phyloP scores from a whole-genome alignment of 768 basidiomycete genomes.

The Lyophyllum semitale region DNA sequence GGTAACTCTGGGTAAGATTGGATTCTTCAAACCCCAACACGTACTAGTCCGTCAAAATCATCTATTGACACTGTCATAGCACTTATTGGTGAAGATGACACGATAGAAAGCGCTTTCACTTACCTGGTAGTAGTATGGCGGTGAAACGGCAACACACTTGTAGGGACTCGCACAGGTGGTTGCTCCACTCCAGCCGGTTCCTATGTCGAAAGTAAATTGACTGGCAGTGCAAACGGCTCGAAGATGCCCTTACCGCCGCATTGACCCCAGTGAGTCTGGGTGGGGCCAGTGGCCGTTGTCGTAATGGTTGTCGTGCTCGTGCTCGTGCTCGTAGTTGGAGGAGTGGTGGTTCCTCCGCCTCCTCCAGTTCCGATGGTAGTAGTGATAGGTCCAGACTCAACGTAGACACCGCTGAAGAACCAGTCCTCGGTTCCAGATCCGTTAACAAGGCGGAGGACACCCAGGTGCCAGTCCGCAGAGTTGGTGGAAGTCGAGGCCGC shows the following conservation, averaged over 20 bases:
- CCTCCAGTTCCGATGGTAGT: slow-evolving; percentile 42
- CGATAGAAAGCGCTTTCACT: slow-evolving; percentile 6
- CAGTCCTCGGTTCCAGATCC: slow-evolving; percentile 51
- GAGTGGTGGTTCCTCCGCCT: slow-evolving; percentile 21
- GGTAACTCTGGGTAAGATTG: too few relatives aligned
- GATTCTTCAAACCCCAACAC: neutral
- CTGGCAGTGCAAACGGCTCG: neutral
- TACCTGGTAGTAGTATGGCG: slow-evolving; percentile 59
- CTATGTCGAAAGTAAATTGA: slow-evolving; percentile 17
- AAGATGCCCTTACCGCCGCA: slow-evolving; percentile 43
- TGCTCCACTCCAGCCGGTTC: slow-evolving; percentile 47
- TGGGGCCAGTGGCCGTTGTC: slow-evolving; percentile 36
- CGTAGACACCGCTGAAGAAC: slow-evolving; percentile 62
- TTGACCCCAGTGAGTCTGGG: slow-evolving; percentile 50
- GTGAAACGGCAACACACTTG: slow-evolving; percentile 48
- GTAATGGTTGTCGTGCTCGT: slow-evolving; percentile 25
- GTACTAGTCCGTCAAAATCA: neutral
- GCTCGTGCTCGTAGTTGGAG: slow-evolving; percentile 37
- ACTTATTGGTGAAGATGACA: neutral
- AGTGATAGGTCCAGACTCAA: slow-evolving; percentile 58
- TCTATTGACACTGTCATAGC: slow-evolving; percentile 23
- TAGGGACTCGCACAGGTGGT: slow-evolving; percentile 43
- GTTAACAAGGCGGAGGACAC: slow-evolving; percentile 57
- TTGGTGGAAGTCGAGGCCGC: slow-evolving; percentile 56
- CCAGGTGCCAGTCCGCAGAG: slow-evolving; percentile 63